Evolutionary conservation across 2,329 filamentous ascomycete genomes (phyloP), one percentile per base, ranked within the genome.

Genomic region (Arthrobotrys megalospora): DNA sequence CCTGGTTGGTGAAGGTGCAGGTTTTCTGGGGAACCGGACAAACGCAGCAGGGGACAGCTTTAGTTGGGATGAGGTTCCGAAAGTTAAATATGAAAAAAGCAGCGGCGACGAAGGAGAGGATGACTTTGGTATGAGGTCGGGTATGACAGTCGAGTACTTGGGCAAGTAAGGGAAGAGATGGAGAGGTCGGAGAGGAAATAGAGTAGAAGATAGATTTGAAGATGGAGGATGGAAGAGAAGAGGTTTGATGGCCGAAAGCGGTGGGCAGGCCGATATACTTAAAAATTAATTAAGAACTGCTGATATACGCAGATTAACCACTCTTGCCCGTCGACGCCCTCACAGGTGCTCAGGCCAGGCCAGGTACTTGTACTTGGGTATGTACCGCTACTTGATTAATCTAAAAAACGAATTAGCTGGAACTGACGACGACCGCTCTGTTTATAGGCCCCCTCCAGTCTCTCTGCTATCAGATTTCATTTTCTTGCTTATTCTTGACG

Each of bases 21-120:
- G 19, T 53, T 66, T 76, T 70, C 72, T 77, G 72, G 72, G 72
- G 72, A 65, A 60, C 19, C 47, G 50, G 65, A 77, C 71, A 66
- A 70, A 70, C 72, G 41, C 60, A 55, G 70, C 48, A 43, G n/a
- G 41, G 52, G 14, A 58, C 36, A 21, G 16, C 10, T 58, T 32
- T 28, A 14, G 43, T 53, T 36, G 45, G 43, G 43, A 50, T 48
- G 66, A 21, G 3, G 36, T 24, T 63, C 32, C 41, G 43, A 16
- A 38, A 43, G 43, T 34, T 62, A 63, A 43, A 38, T 32, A 34
- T 7, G 55, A 48, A 47, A 43, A 63, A 60, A 19, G 52, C 11
- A 16, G n/a, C 16, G 65, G 7, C 10, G 72, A 28, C 21, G 55
- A 64, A 53, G 48, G 48, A 65, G 38, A 45, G 64, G 63, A 53